Evolutionary conservation across 768 basidiomycete species (phyloP).

Genomic region (Cubamyces sp.): DNA sequence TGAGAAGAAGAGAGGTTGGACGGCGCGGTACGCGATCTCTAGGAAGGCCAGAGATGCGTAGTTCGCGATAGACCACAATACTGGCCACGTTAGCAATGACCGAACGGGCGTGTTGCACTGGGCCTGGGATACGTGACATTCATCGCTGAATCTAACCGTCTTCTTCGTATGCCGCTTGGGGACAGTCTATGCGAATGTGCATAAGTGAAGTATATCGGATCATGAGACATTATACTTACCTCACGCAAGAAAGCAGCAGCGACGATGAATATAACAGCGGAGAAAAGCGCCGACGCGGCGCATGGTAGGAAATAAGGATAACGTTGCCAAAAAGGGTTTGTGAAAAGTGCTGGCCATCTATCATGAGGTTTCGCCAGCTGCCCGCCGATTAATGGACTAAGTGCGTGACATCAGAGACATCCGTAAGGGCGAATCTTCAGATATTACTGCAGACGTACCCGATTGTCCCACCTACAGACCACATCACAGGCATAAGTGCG

Average conservation of each 20-base stretch:
- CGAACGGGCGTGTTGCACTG: constrained; percentile 18
- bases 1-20: constrained; percentile 45
- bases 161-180: constrained; percentile 14
- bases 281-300: constrained; percentile 34
- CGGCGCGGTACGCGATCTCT: constrained; percentile 42
- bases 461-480: constrained; percentile 35
- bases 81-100: constrained; percentile 36
- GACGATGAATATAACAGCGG: constrained; percentile 33
- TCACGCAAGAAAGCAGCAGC: constrained; percentile 37
- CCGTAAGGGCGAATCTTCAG: not conserved
- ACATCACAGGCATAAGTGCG: constrained; percentile 37
- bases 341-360: constrained; percentile 37
- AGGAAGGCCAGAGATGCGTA: constrained; percentile 41
- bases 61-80: constrained; percentile 39
- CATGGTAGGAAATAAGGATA: constrained; percentile 46
- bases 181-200: constrained; percentile 27
- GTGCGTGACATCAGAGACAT: not conserved
- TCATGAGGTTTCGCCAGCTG: constrained; percentile 39
- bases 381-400: constrained; percentile 40
- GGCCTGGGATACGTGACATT: not conserved
- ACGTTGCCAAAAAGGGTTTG: constrained; percentile 34
- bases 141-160: constrained; percentile 18
- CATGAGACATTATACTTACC: constrained; percentile 26
- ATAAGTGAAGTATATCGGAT: not conserved
- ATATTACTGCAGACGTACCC: constrained; percentile 29